Evolutionary conservation across 768 basidiomycete genomes (phyloP), one percentile per base, ranked within the genome.

Genomic region (Phaffia tasmanica): DNA sequence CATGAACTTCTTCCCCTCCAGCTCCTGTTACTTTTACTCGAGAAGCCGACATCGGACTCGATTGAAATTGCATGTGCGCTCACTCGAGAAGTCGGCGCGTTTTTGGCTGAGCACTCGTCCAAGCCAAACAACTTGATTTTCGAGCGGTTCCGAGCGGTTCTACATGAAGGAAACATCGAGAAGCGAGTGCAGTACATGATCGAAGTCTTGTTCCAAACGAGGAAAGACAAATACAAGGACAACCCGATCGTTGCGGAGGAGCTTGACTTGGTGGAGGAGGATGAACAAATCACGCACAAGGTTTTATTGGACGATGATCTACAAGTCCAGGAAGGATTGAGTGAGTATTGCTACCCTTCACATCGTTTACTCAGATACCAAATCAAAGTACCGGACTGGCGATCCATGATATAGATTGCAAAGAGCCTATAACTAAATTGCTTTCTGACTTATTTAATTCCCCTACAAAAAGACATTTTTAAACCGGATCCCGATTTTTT

Each of bases 101-200:
- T 89, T 80, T 83, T 99, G 8, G 80, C 85, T 0, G 94, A 98
- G 80, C 88, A 90, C 74, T 87, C 89, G 1, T 90, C 94, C 29
- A 93, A 93, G 75, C 92, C 89, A 70, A 95, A 90, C 73, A 87
- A 89, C n/a, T 85, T 85, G 48, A 86, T 95, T 47, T 98, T 86
- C 74, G 95, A 98, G 76, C 88, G 93, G 27, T 97, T 98, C 84
- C 86, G 95, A 56, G 89, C 90, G 0, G 91, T 97, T 11, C 80
- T 99, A 46, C 95, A 98, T 76, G 95, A 98, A 76, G 91, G 91
- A 29, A 80, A 82, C 54, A 94, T 99, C 76, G 92, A 89, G 73
- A 92, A 98, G 72, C 85, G 95, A 71, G 89, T 94, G 32, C 95
- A 98, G 75, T 99, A 97, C 78, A 97, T 97, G 95, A 90, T 99